These are phyloP conservation scores for Phytopythium helicoides DNA, from an alignment of 352 stramenopile species.

Conservation along the genomic window DNA sequence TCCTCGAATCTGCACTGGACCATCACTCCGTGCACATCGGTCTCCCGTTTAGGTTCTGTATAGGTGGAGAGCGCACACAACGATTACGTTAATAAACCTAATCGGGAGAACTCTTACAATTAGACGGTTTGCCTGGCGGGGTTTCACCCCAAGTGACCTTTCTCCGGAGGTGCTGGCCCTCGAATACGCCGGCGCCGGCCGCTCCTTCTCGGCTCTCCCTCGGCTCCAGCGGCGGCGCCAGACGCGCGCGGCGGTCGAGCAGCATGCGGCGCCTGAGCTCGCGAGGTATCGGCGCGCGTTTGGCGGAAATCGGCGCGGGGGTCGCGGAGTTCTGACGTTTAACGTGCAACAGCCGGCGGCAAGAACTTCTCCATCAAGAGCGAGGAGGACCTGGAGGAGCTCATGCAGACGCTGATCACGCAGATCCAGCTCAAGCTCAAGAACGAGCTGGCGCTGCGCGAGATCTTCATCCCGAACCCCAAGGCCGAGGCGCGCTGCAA, in stretches of 20 bases:
- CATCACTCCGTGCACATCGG: no score
- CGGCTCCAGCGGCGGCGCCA: not conserved
- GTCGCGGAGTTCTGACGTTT: not conserved
- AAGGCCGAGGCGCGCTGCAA: slow-evolving; percentile 85
- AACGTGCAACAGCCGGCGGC: slow-evolving; percentile 18
- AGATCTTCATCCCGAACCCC: slow-evolving; percentile 88
- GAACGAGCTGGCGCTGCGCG: slow-evolving; percentile 75
- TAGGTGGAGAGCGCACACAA: no score
- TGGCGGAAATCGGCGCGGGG: not conserved
- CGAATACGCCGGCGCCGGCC: no score
- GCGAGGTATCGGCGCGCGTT: slow-evolving; percentile 24
- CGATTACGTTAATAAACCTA: no score
- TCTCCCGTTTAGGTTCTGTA: no score
- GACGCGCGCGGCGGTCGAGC: not conserved
- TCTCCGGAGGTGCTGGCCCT: no score
- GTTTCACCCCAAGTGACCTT: no score
- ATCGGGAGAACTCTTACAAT: no score
- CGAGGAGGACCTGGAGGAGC: slow-evolving; percentile 81
- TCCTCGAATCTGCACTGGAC: no score
- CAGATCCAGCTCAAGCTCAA: slow-evolving; percentile 88
- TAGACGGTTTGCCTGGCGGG: no score
- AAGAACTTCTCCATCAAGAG: slow-evolving; percentile 82
- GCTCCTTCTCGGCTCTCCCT: no score
- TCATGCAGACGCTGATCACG: slow-evolving; percentile 79
- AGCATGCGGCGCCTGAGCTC: slow-evolving; percentile 58